phyloP scores from a whole-genome alignment of 78 protist genomes.

The Planoprotostelium fungivorum region DNA sequence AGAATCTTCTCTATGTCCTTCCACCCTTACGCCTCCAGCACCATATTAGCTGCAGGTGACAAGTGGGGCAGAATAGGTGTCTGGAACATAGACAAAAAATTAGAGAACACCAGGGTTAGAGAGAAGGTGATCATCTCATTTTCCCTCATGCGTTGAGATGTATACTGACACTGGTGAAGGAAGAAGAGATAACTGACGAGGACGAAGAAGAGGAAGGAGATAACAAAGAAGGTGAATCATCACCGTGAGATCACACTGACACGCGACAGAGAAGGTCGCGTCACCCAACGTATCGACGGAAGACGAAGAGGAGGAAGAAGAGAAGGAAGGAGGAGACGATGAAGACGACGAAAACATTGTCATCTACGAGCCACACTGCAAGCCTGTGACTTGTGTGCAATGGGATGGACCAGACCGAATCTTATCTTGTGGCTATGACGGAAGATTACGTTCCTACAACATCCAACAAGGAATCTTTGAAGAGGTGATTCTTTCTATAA shows the following conservation, averaged over 20 bases:
- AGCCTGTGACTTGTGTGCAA: not conserved
- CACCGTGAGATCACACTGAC: not conserved
- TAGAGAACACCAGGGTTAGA: not conserved
- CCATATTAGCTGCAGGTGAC: not conserved
- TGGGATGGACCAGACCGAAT: not conserved
- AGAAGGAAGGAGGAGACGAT: not conserved
- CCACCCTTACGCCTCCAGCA: not conserved
- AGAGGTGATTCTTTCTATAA: not conserved
- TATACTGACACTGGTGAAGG: too few species aligned
- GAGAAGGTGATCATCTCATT: too few species aligned
- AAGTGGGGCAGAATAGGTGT: not conserved
- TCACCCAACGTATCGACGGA: not conserved
- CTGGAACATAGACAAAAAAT: not conserved
- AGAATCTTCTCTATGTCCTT: not conserved
- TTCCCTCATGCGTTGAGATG: too few species aligned
- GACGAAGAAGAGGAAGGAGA: not conserved
- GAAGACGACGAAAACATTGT: not conserved
- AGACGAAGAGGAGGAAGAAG: not conserved
- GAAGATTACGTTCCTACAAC: not conserved
- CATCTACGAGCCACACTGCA: not conserved
- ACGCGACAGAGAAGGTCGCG: not conserved
- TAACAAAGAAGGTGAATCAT: not conserved
- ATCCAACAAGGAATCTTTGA: not conserved
- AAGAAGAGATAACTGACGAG: not conserved
- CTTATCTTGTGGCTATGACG: not conserved